Conservation (phyloP, 1,284 basidiomycete genomes). For the Leccinum subrobustum region DNA sequence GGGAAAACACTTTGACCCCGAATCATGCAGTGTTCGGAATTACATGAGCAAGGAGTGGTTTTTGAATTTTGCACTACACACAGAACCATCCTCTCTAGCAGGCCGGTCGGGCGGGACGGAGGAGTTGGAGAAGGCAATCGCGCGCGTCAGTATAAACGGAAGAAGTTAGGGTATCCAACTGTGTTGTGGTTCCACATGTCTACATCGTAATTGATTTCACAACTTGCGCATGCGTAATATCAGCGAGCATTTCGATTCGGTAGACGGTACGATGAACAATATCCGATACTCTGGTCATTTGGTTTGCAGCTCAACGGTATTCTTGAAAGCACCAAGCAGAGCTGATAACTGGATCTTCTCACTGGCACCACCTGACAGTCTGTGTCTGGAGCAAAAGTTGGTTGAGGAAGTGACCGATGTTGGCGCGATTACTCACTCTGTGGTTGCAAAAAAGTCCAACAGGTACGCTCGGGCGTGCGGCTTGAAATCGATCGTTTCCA, state of each 20-base stretch:
- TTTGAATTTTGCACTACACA: slow-evolving; percentile 59
- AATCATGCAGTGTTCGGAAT: slow-evolving; percentile 72
- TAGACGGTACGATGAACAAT: background rate
- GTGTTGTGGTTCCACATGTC: background rate
- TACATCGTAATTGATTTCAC: background rate
- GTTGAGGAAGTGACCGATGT: background rate
- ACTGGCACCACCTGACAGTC: slow-evolving; percentile 88
- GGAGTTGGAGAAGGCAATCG: slow-evolving; percentile 2
- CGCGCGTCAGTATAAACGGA: slow-evolving; percentile 9
- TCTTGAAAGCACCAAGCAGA: slow-evolving; percentile 91
- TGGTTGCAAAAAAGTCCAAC: slow-evolving; percentile 86
- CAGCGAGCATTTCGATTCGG: background rate
- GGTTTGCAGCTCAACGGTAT: slow-evolving; percentile 76
- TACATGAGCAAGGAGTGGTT: slow-evolving; percentile 96
- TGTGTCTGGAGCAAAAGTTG: slow-evolving; percentile 57
- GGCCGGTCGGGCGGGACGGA: slow-evolving; percentile 18
- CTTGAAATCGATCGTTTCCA: slow-evolving; percentile 85
- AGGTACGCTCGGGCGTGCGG: slow-evolving; percentile 87
- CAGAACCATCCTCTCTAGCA: slow-evolving; percentile 52
- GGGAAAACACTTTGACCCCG: background rate
- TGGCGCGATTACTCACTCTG: slow-evolving; percentile 65
- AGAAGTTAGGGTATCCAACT: background rate
- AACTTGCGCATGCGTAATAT: background rate
- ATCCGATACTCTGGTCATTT: slow-evolving; percentile 28
- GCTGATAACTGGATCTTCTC: slow-evolving; percentile 96